Evolutionary conservation across 129 eudicot species (phyloP).

Genomic region (Centrapalus pauciflorus): DNA sequence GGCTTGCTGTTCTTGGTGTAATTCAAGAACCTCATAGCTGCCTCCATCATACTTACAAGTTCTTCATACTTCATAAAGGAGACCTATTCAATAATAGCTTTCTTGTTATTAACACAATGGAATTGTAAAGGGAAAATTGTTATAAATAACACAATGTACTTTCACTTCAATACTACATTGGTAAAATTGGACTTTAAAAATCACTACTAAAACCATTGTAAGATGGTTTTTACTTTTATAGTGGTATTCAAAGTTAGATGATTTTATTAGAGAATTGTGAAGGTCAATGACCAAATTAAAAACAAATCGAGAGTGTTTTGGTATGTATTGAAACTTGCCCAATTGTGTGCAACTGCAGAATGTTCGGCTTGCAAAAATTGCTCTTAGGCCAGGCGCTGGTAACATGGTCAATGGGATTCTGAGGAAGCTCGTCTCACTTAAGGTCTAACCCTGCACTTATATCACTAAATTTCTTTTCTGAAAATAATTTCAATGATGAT

Average conservation of each 20-base stretch:
- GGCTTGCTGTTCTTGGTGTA: not conserved
- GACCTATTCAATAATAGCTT: too few relatives aligned
- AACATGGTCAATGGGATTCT: constrained; percentile 94
- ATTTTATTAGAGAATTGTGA: not conserved
- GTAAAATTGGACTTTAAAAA: not conserved
- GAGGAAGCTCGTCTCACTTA: constrained; percentile 75
- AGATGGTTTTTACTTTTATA: too few relatives aligned
- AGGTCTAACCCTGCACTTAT: constrained; percentile 36
- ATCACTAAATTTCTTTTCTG: not conserved
- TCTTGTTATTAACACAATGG: too few relatives aligned
- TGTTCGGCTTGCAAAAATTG: constrained; percentile 86
- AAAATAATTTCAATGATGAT: constrained; percentile 3
- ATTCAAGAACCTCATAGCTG: not conserved
- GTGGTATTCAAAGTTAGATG: not conserved
- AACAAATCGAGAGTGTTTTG: not conserved
- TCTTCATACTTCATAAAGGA: too few relatives aligned
- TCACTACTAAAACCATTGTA: not conserved
- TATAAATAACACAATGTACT: too few relatives aligned
- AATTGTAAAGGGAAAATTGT: not conserved
- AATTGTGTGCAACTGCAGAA: constrained; percentile 45
- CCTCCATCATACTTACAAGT: not conserved
- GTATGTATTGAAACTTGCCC: not conserved
- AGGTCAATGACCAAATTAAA: not conserved
- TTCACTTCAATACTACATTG: not conserved
- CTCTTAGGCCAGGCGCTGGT: constrained; percentile 97